These are phyloP conservation scores for Pseudogymnoascus sp. DNA, from an alignment of 2,329 filamentous ascomycete genomes.

Conservation along the genomic window DNA sequence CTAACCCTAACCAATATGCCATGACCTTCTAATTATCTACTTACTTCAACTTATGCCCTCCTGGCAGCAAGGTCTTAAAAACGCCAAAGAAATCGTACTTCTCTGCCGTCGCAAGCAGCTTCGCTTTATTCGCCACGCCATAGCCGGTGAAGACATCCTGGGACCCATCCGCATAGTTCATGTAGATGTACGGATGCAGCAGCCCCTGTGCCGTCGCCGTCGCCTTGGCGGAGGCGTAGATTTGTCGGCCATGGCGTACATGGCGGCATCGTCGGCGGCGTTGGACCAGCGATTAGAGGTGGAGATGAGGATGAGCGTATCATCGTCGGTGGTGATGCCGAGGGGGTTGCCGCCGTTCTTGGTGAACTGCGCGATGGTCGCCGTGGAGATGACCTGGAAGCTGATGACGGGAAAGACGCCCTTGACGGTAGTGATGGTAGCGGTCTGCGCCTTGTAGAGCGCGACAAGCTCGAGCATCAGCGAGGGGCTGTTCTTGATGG, in stretches of 20 bases:
- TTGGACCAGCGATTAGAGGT: background rate
- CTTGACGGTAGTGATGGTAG: background rate
- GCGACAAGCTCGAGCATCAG: background rate
- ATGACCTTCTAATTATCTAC: background rate
- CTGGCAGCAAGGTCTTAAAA: conserved; percentile 25
- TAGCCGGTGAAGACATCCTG: conserved; percentile 36
- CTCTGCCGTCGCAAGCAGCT: conserved; percentile 23
- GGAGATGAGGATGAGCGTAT: conserved; percentile 8
- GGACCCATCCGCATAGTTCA: conserved; percentile 37
- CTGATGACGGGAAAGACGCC: background rate
- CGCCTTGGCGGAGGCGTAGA: background rate
- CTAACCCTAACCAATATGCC: background rate
- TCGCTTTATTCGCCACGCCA: conserved; percentile 31
- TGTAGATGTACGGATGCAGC: conserved; percentile 25
- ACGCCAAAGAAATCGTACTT: conserved; percentile 32
- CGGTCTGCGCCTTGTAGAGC: background rate
- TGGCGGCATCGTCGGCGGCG: background rate
- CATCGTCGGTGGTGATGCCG: background rate
- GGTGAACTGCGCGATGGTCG: background rate
- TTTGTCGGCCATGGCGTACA: background rate
- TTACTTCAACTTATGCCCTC: conserved; percentile 12
- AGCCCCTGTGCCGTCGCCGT: background rate
- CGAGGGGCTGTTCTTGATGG: background rate
- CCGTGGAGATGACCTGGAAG: background rate
- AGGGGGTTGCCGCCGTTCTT: background rate